Evolutionary conservation across 129 eudicot genomes (phyloP), one percentile per base, ranked within the genome.

Genomic region (Flaveria sonorensis): DNA sequence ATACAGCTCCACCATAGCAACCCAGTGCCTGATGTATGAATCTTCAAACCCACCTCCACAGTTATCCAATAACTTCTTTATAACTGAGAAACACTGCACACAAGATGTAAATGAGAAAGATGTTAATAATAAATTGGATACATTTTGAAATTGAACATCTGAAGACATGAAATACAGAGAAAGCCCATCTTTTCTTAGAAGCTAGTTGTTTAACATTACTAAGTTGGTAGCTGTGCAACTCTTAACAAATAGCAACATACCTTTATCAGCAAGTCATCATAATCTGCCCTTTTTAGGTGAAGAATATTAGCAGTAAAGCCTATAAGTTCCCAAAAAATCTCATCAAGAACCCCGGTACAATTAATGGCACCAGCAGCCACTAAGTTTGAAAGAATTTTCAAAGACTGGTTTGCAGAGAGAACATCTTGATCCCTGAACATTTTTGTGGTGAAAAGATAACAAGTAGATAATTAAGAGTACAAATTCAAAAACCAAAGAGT

Each of bases 311-410:
- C 85, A 74, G 87, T 85, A 68, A 85, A 84, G 14, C 90, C 83
- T 70, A 90, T 89, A 76, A 90, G 92, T 79, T 83, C 89, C 81
- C 72, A 70, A 11, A 79, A 79, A 7, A 93, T 86, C 79, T 88
- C 97, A 81, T 93, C 88, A 77, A 84, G 88, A 68, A 87, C 85
- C 57, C 88, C 91, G 68, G 80, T 66, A 62, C 80, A 89, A 78
- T 23, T 77, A 65, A 93, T 78, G 56, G 98, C 97, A 60, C 90
- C 89, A 68, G 92, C 98, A 50, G 87, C 96, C 56, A 85, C 92
- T 82, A 90, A 81, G 75, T 90, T 90, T 62, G 87, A 79, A 81
- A 93, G 96, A 73, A 93, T 90, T 78, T 90, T 88, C 64, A 93
- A 80, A 11, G 98, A 93, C 81, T 90, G 97, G 47, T 85, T 87